A percentile compares a stretch with the other conserved stretches of the same genome.
Evolutionary conservation across 495 filamentous ascomycete species (phyloP).

Genomic region (Penicillium ucsense): DNA sequence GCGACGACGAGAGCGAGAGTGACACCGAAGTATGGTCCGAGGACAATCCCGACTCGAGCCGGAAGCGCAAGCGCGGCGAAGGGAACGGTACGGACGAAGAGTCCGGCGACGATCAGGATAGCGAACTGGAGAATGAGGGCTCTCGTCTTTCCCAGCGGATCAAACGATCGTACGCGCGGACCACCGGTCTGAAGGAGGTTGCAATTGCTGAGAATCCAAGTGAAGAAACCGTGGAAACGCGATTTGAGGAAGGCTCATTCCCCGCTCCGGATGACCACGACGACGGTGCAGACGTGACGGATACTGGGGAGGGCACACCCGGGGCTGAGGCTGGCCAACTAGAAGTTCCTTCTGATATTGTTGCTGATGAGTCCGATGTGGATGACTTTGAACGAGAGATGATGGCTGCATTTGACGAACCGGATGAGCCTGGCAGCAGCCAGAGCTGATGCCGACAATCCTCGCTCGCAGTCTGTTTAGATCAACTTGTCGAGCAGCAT

Average conservation of each 20-base stretch:
- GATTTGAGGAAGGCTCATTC: constrained; percentile 5
- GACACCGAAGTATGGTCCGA: constrained; percentile 31
- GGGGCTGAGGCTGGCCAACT: constrained; percentile 14
- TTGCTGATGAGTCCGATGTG: constrained; percentile 21
- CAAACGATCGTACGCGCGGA: constrained; percentile 41
- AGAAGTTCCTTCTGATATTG: constrained; percentile 5
- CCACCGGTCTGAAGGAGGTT: constrained; percentile 37
- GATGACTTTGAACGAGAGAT: constrained; percentile 60
- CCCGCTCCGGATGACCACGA: constrained; percentile 39
- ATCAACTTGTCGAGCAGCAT: too few species aligned
- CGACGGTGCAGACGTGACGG: constrained; percentile 14
- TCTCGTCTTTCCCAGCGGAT: constrained; percentile 39
- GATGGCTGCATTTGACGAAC: constrained; percentile 53
- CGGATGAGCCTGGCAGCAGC: constrained; percentile 24
- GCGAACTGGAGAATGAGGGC: constrained; percentile 25
- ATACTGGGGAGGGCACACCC: neutral
- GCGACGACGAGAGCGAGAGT: constrained; percentile 49
- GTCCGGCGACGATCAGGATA: constrained; percentile 19
- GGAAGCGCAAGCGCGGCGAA: constrained; percentile 35
- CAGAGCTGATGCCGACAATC: constrained; percentile 11
- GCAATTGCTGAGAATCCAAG: constrained; percentile 26
- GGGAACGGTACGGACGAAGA: constrained; percentile 23
- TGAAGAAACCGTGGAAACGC: constrained; percentile 9
- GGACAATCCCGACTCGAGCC: constrained; percentile 16
- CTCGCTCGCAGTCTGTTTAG: too few species aligned